Evolutionary conservation across 2,329 filamentous ascomycete species (phyloP), one percentile per base, ranked within the genome.

Genomic region (Colletotrichum tabaci): DNA sequence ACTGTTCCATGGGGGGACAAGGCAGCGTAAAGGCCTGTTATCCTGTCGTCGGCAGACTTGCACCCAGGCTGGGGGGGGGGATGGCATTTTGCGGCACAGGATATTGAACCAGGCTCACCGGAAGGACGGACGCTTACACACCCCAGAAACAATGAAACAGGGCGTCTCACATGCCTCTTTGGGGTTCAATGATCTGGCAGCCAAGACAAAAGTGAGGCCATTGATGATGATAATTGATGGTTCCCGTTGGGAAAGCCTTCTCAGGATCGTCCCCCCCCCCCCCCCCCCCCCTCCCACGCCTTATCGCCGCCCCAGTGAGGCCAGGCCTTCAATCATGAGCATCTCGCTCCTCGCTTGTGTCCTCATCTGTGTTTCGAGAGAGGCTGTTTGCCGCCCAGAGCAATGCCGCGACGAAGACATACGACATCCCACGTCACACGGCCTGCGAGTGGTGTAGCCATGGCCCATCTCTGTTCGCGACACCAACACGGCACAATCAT

Each of bases 131-230:
- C 12, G 40, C 40, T 30, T 30, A 52, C 21, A 30, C 21, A 8
- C 26, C 3, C 26, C 5, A 30, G 40, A 44, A 3, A 30, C 52
- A 15, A 38, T 12, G 53, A 40, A 44, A 16, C 56, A 3, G 44
- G 16, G 16, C 57, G 61, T 49, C 47, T 47, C 53, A 66, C 67
- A 70, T 70, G 23, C 62, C 55, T 61, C 21, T 66, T 60, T 49
- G 38, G 65, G 57, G 10, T 40, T 61, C 26, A n/a, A 26, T 26
- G 12, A 4, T 16, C 4, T n/a, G 30, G 18, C 18, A 42, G 23
- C 44, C 40, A 44, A 49, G 62, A 56, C 26, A 61, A 30, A 70
- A 63, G 42, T 40, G 47, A 47, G 49, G 44, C 42, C 61, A 61
- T 26, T 42, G 38, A 42, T 47, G 61, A 60, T 60, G 53, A 61